Conservation (phyloP, 345 rosid genomes). For the Aquilaria malaccensis region DNA sequence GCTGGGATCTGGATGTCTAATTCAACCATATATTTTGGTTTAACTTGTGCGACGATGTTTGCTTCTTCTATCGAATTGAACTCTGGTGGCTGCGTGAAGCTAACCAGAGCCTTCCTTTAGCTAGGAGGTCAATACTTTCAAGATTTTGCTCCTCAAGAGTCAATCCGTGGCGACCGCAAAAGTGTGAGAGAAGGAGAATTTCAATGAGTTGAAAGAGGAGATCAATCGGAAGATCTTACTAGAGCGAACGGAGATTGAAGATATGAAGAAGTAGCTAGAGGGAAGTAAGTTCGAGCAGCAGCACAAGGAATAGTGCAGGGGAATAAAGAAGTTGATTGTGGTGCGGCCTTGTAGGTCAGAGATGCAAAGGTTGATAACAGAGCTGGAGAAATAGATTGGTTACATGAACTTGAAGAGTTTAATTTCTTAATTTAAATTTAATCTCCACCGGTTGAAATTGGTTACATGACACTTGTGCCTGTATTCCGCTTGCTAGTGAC, state of each 20-base stretch:
- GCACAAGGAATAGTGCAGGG: slow-evolving; percentile 96
- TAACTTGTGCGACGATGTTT: no score
- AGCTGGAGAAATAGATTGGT: slow-evolving; percentile 71
- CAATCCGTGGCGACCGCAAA: slow-evolving; percentile 73
- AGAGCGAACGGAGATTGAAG: slow-evolving; percentile 74
- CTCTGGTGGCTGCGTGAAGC: slow-evolving; percentile 52
- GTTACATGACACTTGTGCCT: no score
- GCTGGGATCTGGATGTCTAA: no score
- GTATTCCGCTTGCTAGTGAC: no score
- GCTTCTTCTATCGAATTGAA: slow-evolving; percentile 12
- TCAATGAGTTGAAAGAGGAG: slow-evolving; percentile 72
- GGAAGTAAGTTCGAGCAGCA: slow-evolving; percentile 89
- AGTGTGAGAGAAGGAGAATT: slow-evolving; percentile 75
- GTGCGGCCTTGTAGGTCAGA: slow-evolving; percentile 80
- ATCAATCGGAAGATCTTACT: slow-evolving; percentile 63
- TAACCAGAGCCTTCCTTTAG: slow-evolving; percentile 73
- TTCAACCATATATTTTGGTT: no score
- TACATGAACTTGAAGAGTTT: no score
- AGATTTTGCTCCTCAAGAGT: slow-evolving; percentile 91
- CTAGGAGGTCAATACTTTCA: slow-evolving; percentile 67
- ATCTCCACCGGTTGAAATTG: no score
- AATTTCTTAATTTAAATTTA: no score
- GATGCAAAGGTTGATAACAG: slow-evolving; percentile 64
- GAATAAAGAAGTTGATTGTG: slow-evolving; percentile 71
- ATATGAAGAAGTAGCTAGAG: slow-evolving; percentile 76